Conservation (phyloP, 768 basidiomycete species). For the Lactifluus hygrophoroides region DNA sequence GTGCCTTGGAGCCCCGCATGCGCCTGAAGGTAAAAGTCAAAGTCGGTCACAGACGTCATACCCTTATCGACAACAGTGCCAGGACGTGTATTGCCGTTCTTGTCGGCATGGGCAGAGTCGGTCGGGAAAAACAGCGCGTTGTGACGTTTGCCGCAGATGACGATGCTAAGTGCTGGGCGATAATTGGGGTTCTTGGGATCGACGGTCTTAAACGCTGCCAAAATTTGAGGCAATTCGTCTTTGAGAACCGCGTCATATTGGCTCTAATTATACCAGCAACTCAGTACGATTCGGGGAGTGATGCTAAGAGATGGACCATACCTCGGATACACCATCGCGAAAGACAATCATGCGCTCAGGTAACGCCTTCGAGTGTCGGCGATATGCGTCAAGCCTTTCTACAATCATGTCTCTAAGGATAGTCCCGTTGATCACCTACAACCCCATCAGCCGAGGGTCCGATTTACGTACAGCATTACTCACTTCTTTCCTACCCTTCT, state of each 20-base stretch:
- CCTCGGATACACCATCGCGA: slow-evolving; percentile 79
- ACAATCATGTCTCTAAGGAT: slow-evolving; percentile 60
- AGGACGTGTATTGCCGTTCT: slow-evolving; percentile 67
- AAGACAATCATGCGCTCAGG: slow-evolving; percentile 66
- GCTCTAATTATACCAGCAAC: slow-evolving; percentile 35
- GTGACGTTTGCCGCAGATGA: slow-evolving; percentile 72
- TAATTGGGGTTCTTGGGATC: slow-evolving; percentile 41
- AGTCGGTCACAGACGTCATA: slow-evolving; percentile 41
- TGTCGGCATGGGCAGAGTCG: slow-evolving; percentile 39
- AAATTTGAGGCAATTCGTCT: slow-evolving; percentile 54
- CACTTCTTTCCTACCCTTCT: slow-evolving; percentile 43
- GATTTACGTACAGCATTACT: not conserved
- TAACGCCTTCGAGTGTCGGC: slow-evolving; percentile 38
- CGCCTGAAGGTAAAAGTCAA: slow-evolving; percentile 41
- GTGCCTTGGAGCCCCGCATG: slow-evolving; percentile 67
- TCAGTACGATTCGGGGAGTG: too few relatives aligned
- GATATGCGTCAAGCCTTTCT: slow-evolving; percentile 55
- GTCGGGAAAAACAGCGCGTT: slow-evolving; percentile 57
- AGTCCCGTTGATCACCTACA: slow-evolving; percentile 43
- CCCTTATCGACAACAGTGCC: slow-evolving; percentile 79
- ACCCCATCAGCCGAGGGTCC: too few relatives aligned
- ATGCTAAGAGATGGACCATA: slow-evolving; percentile 20
- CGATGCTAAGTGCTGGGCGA: slow-evolving; percentile 55
- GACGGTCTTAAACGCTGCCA: slow-evolving; percentile 49
- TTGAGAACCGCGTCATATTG: slow-evolving; percentile 57